Evolutionary conservation across 2,329 filamentous ascomycete genomes (phyloP).

Genomic region (Fusarium sp.): DNA sequence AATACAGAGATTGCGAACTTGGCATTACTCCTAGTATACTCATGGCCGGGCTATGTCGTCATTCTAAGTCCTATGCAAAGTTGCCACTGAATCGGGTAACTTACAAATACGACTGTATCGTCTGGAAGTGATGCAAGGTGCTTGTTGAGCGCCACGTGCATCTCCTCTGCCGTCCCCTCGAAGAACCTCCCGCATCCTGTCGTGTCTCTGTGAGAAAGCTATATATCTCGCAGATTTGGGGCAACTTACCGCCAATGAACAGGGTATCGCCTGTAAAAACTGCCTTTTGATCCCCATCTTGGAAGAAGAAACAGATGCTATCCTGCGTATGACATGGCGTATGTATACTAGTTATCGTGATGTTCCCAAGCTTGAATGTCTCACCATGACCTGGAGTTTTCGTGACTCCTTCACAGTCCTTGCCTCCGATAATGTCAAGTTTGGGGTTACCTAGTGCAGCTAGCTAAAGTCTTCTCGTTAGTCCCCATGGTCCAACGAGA

Average conservation of each 20-base stretch:
- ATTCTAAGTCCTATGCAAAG: neutral
- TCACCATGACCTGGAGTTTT: neutral
- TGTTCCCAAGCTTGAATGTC: neutral
- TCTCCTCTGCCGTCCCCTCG: neutral
- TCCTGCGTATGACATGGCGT: neutral
- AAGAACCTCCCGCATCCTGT: neutral
- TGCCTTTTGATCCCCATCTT: neutral
- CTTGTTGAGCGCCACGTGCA: neutral
- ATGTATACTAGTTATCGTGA: neutral
- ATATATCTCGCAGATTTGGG: fast-evolving
- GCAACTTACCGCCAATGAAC: neutral
- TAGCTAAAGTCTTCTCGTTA: neutral
- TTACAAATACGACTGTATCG: neutral
- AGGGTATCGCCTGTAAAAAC: neutral
- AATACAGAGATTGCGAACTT: neutral
- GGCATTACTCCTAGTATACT: neutral
- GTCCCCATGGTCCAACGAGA: neutral
- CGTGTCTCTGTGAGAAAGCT: fast-evolving
- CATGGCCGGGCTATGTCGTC: neutral
- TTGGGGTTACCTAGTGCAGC: neutral
- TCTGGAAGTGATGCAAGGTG: neutral
- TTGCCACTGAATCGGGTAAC: fast-evolving
- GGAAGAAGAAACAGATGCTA: neutral
- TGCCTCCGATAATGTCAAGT: neutral
- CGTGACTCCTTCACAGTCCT: neutral